A percentile compares a stretch with the other conserved stretches of the same genome.
Evolutionary conservation across 345 rosid species (phyloP).

Genomic region (Isatis tinctoria): DNA sequence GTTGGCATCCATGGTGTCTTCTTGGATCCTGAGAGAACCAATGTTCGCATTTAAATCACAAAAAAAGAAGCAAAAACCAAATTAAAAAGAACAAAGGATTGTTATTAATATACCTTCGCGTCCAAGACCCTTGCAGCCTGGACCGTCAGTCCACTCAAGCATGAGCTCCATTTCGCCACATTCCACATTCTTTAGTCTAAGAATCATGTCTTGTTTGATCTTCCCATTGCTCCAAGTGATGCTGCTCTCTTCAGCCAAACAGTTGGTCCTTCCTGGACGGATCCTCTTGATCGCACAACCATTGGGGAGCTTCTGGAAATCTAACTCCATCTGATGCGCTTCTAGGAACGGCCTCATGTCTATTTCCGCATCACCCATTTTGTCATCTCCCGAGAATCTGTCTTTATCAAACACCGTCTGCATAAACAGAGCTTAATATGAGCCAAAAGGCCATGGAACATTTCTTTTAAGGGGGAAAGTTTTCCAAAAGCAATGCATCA

Average conservation of each 20-base stretch:
- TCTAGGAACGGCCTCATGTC: constrained; percentile 46
- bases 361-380: constrained; percentile 13
- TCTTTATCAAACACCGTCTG: constrained; percentile 84
- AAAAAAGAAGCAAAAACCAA: not conserved
- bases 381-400: constrained; percentile 64
- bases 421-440: constrained; percentile 5
- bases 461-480: not conserved
- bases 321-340: constrained; percentile 47
- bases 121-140: constrained; percentile 44
- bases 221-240: constrained; percentile 48
- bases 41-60: not conserved
- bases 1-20: constrained; percentile 37
- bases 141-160: constrained; percentile 62
- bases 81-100: not conserved
- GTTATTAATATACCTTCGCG: constrained; percentile 27
- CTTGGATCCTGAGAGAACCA: constrained; percentile 26
- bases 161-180: constrained; percentile 63
- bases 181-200: constrained; percentile 56
- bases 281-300: constrained; percentile 56
- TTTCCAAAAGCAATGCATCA: not conserved
- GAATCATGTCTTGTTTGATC: constrained; percentile 56
- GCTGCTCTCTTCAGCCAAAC: constrained; percentile 61
- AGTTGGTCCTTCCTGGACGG: constrained; percentile 49
- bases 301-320: constrained; percentile 43
- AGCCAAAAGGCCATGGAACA: not conserved